Base-by-base conservation (phyloP, 2,329 filamentous ascomycete species). In the Penicillium capsulatum region DNA sequence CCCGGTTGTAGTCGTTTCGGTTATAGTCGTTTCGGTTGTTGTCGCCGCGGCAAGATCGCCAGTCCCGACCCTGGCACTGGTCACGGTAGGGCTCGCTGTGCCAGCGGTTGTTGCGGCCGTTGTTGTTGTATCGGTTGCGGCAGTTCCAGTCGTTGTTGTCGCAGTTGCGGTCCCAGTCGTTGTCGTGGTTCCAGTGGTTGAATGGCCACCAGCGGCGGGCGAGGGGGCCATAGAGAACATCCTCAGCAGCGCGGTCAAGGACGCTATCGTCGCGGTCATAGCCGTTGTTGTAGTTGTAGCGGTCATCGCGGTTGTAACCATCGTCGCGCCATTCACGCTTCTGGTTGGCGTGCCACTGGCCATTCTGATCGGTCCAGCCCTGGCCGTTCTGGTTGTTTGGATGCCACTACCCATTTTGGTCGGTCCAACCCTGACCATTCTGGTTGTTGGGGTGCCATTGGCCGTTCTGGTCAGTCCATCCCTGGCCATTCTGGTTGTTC, bases 181-280 rank as follows among this genome's bases (percentile, higher is more conserved):
- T 14, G 24, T 34, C 17, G 16, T 24, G 17, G 31, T 34, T 29
- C 31, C 30, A 31, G 38, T 32, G 47, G 29, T 17, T 15, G 34
- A 36, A 36, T 5, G 34, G 34, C 34, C 34, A 36, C 26, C 28
- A 20, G 7, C 34, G 34, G 27, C 34, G 34, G 16, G 26, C 10
- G 2, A 36, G 26, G 26, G 30, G 19, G n/a, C 22, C 22, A 7
- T 10, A 20, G 27, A 17, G 26, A 9, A 30, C 34, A n/a, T 36
- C 20, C 26, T 36, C 34, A 31, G 34, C 34, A 22, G 30, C 34
- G 8, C 34, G 34, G 34, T 30, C 2, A 38, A 26, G 17, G 14
- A 39, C 29, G 24, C 51, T 41, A 20, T 42, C 28, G 31, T 40
- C 38, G 10, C 46, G 45, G 29, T 48, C 34, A 4, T 36, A 38